Base-by-base conservation (phyloP, 2,329 filamentous ascomycete genomes). In the Remersonia thermophila region DNA sequence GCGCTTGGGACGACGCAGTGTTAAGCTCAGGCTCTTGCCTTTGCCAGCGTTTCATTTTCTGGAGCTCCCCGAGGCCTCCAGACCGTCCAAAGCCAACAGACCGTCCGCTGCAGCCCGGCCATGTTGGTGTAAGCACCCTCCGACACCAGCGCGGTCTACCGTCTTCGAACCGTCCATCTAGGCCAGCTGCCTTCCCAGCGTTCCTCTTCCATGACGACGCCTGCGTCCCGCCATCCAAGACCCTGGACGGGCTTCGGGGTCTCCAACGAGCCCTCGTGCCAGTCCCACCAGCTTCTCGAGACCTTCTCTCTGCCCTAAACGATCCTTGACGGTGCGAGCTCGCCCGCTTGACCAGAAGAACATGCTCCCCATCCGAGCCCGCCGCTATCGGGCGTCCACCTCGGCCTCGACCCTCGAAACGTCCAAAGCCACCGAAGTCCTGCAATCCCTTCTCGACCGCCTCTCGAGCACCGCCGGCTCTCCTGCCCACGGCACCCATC, bases 341-440 rank as follows among this genome's bases (percentile, higher is more conserved):
- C 5, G 5, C 20, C 20, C n/a, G n/a, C n/a, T n/a, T 23, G 20
- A 23, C 20, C 13, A 40, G n/a, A n/a, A n/a, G n/a, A 46, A 44
- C 41, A 67, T 52, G 52, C 73, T 74, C 65, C 63, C 69, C 42
- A 55, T 61, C 40, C 63, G 63, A 44, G 59, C 66, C 38, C 64
- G 71, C 53, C 68, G 75, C 41, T 75, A 76, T 51, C 71, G 76
- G 46, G 77, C 76, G 41, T 78, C 74, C 40, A 80, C 75, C 29
- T 72, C 73, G 41, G 63, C 72, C 41, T 79, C 75, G 30, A 64
- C 60, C 32, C 62, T 69, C 33, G 62, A 66, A 35, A 69, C 62
- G 36, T 72, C 74, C 45, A 76, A 79, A 58, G 69, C 73, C 27
- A 68, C 69, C 45, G 71, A 75, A 48, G 66, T 77, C 34, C 59